phyloP scores from a whole-genome alignment of 2,329 filamentous ascomycete genomes.

The Calonectria multiphialidica region DNA sequence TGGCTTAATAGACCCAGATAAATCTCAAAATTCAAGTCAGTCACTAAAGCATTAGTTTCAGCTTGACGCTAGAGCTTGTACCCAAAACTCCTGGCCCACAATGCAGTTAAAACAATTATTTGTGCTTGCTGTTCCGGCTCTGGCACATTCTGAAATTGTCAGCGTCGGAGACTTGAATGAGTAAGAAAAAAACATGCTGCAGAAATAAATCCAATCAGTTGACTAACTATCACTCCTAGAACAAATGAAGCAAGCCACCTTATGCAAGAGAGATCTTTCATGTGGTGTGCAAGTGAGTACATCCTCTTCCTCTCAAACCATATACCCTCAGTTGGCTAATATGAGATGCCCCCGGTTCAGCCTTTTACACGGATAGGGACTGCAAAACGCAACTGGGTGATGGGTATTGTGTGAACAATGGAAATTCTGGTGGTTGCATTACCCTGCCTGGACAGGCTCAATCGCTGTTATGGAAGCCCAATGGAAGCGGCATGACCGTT shows the following conservation, averaged over 20 bases:
- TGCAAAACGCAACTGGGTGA: not conserved
- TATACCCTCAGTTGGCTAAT: not conserved
- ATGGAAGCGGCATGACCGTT: not conserved
- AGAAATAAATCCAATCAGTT: not conserved
- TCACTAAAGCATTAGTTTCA: not conserved
- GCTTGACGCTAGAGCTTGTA: too few relatives aligned
- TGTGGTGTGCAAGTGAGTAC: not conserved
- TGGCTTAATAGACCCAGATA: not conserved
- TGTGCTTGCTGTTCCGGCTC: not conserved
- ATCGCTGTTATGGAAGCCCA: not conserved
- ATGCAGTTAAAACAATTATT: not conserved
- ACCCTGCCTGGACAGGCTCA: not conserved
- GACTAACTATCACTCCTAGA: not conserved
- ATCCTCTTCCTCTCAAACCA: not conserved
- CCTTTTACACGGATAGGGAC: not conserved
- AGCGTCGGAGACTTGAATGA: not conserved
- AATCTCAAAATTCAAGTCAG: not conserved
- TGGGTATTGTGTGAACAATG: not conserved
- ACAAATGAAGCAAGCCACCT: not conserved
- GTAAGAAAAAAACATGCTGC: not conserved
- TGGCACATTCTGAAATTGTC: not conserved
- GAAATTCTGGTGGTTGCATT: not conserved
- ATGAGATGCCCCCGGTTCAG: not conserved
- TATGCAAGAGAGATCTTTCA: not conserved
- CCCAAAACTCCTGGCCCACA: too few relatives aligned